Evolutionary conservation across 306 rosid species (phyloP), one percentile per base, ranked within the genome.

Genomic region (Sesbania bispinosa): DNA sequence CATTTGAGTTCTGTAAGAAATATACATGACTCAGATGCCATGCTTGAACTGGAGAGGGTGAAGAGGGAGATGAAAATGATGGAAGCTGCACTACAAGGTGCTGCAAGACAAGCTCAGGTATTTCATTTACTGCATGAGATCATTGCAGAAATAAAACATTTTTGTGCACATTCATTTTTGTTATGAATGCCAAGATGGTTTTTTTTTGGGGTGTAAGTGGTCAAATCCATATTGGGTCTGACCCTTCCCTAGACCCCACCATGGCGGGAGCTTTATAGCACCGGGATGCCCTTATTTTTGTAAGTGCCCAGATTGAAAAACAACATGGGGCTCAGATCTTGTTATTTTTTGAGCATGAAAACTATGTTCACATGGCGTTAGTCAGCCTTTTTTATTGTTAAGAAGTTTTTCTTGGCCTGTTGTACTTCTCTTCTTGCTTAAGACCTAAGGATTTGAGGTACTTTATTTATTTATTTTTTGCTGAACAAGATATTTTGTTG

Each of bases 91-190:
- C 83, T 95, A 77, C 99, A 74, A 85, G 99, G 97, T 67, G 99
- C 99, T 62, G 99, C 97, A 73, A 92, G 93, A 81, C 99, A 95
- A 62, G 93, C 99, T 76, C 99, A 95, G 97, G 99, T 92, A 85
- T 69, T 77, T 68, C 79, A 48, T 24, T 41, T 57, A 46, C 71
- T 62, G 55, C 54, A 16, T 54, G 21, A 15, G 32, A 52, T 70
- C 74, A 29, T 73, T 16, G 16, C 24, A 62, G 77, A 59, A 47
- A 33, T 32, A 64, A 70, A 62, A 15, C 50, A 54, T 63, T 61
- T 58, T 20, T 59, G 9, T 62, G 52, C 39, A 9, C 30, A 29
- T 66, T 26, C 46, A 32, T 63, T 66, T 62, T 82, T 63, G 21
- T 69, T 29, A 41, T 26, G 46, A 21, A 47, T 64, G 23, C 14